Evolutionary conservation across 2,329 filamentous ascomycete genomes (phyloP).

Genomic region (Fusarium sp.): DNA sequence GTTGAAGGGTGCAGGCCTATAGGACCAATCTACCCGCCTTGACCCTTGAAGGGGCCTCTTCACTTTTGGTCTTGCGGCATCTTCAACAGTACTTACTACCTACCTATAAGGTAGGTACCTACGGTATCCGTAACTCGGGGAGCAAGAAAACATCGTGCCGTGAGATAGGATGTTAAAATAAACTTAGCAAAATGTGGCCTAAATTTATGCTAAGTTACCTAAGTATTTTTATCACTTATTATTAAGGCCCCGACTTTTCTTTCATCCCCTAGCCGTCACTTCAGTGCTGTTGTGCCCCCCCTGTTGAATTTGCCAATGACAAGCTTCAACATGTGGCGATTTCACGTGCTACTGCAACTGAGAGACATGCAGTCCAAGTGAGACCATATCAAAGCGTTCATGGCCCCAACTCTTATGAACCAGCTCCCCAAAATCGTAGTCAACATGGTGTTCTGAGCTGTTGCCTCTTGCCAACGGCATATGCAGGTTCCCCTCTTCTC

Average conservation of each 20-base stretch:
- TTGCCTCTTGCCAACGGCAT: conserved; percentile 31
- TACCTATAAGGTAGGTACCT: neutral
- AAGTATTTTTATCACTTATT: neutral
- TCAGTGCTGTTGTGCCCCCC: conserved; percentile 17
- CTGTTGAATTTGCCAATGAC: conserved; percentile 11
- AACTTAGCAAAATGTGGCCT: neutral
- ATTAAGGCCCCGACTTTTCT: neutral
- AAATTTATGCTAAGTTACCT: neutral
- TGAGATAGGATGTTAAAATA: neutral
- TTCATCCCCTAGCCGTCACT: neutral
- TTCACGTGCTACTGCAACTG: conserved; percentile 43
- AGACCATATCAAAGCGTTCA: conserved; percentile 40
- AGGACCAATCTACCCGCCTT: no score
- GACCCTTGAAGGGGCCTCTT: no score
- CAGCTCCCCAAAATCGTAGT: conserved; percentile 21
- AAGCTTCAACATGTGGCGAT: conserved; percentile 43
- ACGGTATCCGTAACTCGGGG: no score
- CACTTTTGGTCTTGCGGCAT: no score
- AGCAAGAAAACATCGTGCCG: neutral
- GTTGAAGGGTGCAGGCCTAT: no score
- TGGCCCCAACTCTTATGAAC: conserved; percentile 37
- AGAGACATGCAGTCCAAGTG: conserved; percentile 34
- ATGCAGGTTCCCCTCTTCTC: conserved; percentile 11
- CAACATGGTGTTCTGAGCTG: conserved; percentile 37
- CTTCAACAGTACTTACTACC: no score